Conservation (phyloP, 2,329 filamentous ascomycete species). For the Arthrobotrys entomopaga region DNA sequence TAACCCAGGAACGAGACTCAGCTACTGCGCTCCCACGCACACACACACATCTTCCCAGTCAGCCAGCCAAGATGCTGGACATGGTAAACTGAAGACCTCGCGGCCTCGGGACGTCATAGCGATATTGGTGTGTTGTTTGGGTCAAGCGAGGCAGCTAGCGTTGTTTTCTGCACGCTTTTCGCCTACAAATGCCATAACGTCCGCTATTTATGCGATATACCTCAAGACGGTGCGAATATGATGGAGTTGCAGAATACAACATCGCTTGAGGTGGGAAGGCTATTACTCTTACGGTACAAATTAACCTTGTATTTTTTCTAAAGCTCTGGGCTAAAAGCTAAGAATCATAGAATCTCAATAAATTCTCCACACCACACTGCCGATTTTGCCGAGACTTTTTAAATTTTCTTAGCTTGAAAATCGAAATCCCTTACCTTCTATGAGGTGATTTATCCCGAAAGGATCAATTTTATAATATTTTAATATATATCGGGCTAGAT, state of each 20-base stretch:
- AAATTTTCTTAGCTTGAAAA: background rate
- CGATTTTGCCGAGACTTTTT: background rate
- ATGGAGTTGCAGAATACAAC: slow-evolving; percentile 33
- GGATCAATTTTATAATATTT: too few relatives aligned
- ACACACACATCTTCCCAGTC: too few relatives aligned
- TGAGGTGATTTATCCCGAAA: too few relatives aligned
- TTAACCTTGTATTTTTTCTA: too few relatives aligned
- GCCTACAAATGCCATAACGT: slow-evolving; percentile 10
- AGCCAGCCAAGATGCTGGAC: too few relatives aligned
- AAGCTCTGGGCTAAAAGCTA: too few relatives aligned
- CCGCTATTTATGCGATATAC: slow-evolving; percentile 19
- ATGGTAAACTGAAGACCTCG: too few relatives aligned
- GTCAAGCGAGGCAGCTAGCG: background rate
- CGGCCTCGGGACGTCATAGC: background rate
- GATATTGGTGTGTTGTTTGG: background rate
- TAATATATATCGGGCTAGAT: too few relatives aligned
- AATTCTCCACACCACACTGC: background rate
- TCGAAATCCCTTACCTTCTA: too few relatives aligned
- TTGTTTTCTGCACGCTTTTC: slow-evolving; percentile 27
- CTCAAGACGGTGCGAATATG: slow-evolving; percentile 35
- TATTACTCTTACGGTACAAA: background rate
- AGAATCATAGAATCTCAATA: background rate
- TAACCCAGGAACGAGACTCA: too few relatives aligned
- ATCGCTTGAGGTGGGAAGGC: too few relatives aligned
- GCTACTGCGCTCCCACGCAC: too few relatives aligned